Percentiles rank a stretch among this genome's conserved stretches.
Evolutionary conservation across 1,284 basidiomycete genomes (phyloP).

Genomic region (Ganoderma boninense): DNA sequence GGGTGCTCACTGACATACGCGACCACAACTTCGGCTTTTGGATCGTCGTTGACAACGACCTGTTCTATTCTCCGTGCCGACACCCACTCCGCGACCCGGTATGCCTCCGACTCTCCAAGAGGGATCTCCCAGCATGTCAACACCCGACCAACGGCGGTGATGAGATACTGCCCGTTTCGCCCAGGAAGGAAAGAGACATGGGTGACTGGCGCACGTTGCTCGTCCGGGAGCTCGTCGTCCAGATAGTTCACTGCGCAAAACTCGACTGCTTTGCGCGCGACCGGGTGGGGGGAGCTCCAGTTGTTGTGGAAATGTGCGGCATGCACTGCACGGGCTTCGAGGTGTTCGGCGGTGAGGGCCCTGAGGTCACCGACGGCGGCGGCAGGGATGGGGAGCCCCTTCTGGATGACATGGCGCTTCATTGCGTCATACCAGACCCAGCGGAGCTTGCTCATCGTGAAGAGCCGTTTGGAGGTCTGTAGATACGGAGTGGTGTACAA

Average conservation of each 20-base stretch:
- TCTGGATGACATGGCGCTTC: slow-evolving; percentile 44
- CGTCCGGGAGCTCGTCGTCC: slow-evolving; percentile 26
- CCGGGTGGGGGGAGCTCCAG: slow-evolving; percentile 44
- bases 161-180: slow-evolving; percentile 43
- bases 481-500: not conserved
- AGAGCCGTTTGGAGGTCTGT: slow-evolving; percentile 45
- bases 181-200: slow-evolving; percentile 46
- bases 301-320: slow-evolving; percentile 47
- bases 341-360: slow-evolving; percentile 43
- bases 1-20: slow-evolving; percentile 36
- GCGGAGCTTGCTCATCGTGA: slow-evolving; percentile 43
- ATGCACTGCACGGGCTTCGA: slow-evolving; percentile 47
- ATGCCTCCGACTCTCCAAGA: slow-evolving; percentile 43
- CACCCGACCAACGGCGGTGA: slow-evolving; percentile 39
- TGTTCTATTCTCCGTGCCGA: slow-evolving; percentile 36
- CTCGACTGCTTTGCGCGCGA: slow-evolving; percentile 36
- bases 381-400: slow-evolving; percentile 45
- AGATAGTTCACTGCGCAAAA: slow-evolving; percentile 35
- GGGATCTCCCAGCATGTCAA: slow-evolving; percentile 49
- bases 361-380: slow-evolving; percentile 38
- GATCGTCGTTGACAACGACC: slow-evolving; percentile 44
- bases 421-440: slow-evolving; percentile 50
- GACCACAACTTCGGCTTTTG: slow-evolving; percentile 38
- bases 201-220: slow-evolving; percentile 33
- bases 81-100: slow-evolving; percentile 43